Evolutionary conservation across 2,329 filamentous ascomycete species (phyloP).

Genomic region (Diaporthe capsici): DNA sequence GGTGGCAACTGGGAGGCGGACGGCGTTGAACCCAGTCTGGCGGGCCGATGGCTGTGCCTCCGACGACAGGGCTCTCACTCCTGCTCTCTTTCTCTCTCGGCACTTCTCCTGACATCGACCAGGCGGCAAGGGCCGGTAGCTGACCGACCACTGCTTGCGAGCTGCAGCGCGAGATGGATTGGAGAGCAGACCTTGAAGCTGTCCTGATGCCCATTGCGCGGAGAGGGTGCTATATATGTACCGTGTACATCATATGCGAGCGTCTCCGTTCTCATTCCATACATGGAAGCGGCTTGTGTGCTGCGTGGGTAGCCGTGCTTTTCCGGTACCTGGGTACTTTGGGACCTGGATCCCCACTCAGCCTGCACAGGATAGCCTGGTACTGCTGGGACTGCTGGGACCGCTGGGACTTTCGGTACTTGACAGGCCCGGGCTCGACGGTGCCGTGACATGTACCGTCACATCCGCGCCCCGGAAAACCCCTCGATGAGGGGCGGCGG

Average conservation of each 20-base stretch:
- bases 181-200: not conserved
- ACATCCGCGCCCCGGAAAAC: conserved; percentile 30
- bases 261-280: not conserved
- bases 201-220: not conserved
- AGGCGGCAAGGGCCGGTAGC: not conserved
- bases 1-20: not conserved
- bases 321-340: conserved; percentile 11
- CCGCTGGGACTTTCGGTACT: conserved; percentile 4
- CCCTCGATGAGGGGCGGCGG: conserved; percentile 29
- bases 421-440: conserved; percentile 7
- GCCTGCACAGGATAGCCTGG: not conserved
- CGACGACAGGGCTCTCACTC: conserved; percentile 6
- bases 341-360: not conserved
- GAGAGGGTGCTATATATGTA: not conserved
- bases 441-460: conserved; percentile 27
- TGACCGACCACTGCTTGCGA: not conserved
- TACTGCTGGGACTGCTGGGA: not conserved
- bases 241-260: not conserved
- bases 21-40: conserved; percentile 23
- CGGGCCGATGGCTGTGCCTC: conserved; percentile 27
- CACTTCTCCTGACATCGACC: not conserved
- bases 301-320: conserved; percentile 11
- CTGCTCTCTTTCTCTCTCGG: not conserved
- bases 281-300: not conserved
- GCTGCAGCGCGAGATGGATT: not conserved